phyloP scores from a whole-genome alignment of 257 asterid genomes.

The Fraxinus pennsylvanica region DNA sequence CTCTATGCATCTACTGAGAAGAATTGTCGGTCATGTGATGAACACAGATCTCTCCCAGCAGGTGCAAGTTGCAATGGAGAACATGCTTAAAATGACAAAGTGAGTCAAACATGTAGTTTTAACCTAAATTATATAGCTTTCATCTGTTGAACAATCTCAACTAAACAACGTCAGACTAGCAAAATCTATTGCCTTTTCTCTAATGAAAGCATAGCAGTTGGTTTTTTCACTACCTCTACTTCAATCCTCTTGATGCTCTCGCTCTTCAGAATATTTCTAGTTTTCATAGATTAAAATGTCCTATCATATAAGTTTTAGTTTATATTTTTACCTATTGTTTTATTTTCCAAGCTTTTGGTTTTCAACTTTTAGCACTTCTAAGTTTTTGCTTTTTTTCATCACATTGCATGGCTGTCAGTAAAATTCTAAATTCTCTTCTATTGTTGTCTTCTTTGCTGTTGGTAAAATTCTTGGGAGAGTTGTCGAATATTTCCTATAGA shows the following conservation, averaged over 20 bases:
- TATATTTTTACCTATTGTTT: constrained; percentile 1
- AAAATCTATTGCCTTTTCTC: background rate
- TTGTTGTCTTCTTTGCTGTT: constrained; percentile 8
- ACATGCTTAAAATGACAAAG: constrained; percentile 78
- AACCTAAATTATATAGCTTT: background rate
- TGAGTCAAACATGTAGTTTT: constrained; percentile 36
- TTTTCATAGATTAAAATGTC: background rate
- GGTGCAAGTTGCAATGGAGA: constrained; percentile 67
- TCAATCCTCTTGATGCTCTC: background rate
- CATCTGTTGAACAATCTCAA: background rate
- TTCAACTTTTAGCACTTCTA: constrained; percentile 9
- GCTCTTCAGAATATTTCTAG: background rate
- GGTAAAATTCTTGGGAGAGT: background rate
- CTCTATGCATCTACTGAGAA: background rate
- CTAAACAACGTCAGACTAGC: background rate
- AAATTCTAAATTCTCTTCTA: background rate
- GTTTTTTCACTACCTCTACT: background rate
- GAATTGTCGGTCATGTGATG: constrained; percentile 17
- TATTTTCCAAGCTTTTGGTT: background rate
- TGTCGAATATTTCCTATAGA: background rate
- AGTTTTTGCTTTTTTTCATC: background rate
- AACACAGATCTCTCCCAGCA: constrained; percentile 74
- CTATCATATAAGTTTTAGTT: constrained; percentile 7
- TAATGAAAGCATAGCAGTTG: background rate
- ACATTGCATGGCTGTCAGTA: background rate